Evolutionary conservation across 805 yeast species (phyloP).

Genomic region (Saturnispora quitensis): DNA sequence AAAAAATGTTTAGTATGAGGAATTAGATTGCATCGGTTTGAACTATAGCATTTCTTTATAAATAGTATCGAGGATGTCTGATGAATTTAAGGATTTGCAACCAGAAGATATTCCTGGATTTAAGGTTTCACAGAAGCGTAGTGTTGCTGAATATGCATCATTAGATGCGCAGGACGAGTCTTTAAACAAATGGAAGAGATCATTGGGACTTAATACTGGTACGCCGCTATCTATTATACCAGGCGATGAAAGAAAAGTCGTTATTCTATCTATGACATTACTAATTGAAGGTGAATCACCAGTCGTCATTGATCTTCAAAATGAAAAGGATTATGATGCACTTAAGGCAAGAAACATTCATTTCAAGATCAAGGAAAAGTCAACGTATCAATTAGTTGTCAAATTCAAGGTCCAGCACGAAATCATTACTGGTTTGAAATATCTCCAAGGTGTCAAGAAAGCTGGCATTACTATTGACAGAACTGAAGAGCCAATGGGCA

Average conservation of each 20-base stretch:
- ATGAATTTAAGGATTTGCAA: constrained; percentile 41
- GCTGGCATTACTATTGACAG: constrained; percentile 84
- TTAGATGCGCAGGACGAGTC: constrained; percentile 89
- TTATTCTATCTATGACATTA: constrained; percentile 67
- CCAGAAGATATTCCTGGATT: constrained; percentile 60
- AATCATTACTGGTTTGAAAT: constrained; percentile 82
- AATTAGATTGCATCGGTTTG: not conserved
- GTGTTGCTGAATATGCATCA: constrained; percentile 72
- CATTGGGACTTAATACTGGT: constrained; percentile 64
- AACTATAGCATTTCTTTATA: not conserved
- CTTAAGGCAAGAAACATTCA: constrained; percentile 46
- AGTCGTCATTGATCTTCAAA: constrained; percentile 57
- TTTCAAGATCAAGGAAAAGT: constrained; percentile 70
- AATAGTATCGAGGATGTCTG: constrained; percentile 6
- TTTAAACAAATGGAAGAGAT: constrained; percentile 83
- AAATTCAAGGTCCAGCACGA: constrained; percentile 75
- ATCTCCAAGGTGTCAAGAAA: constrained; percentile 76
- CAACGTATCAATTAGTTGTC: constrained; percentile 62
- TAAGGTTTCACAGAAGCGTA: constrained; percentile 60
- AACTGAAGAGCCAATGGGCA: constrained; percentile 80
- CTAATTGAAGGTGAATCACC: constrained; percentile 60
- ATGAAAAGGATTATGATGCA: constrained; percentile 45
- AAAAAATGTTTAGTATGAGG: not conserved
- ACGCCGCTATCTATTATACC: constrained; percentile 52
- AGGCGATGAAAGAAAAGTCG: constrained; percentile 70